Percentiles rank a stretch among this genome's conserved stretches.
phyloP scores from a whole-genome alignment of 2,329 filamentous ascomycete species.

The Trichocomaceae sp. region DNA sequence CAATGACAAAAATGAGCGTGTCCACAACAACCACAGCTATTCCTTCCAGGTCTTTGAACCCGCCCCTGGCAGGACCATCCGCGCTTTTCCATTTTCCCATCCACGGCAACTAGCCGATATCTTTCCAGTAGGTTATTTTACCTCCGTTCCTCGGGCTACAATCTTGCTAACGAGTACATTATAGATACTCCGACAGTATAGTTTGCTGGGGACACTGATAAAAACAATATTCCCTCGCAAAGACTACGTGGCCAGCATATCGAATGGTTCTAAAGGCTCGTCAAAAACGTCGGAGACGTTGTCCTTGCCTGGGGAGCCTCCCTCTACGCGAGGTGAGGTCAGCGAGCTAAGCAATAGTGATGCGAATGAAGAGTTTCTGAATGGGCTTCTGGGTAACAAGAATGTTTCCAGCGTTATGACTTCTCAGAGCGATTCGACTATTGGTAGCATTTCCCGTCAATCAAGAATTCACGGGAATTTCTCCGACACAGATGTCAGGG shows the following conservation, averaged over 20 bases:
- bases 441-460: not conserved
- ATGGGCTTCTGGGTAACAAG: slow-evolving; percentile 41
- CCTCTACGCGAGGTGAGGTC: slow-evolving; percentile 16
- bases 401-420: not conserved
- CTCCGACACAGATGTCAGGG: slow-evolving; percentile 22
- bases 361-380: slow-evolving; percentile 47
- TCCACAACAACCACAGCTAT: slow-evolving; percentile 35
- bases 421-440: not conserved
- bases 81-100: slow-evolving; percentile 40
- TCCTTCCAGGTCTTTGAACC: slow-evolving; percentile 39
- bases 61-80: slow-evolving; percentile 34
- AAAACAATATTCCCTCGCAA: slow-evolving; percentile 27
- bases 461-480: not conserved
- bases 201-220: slow-evolving; percentile 35
- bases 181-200: slow-evolving; percentile 42
- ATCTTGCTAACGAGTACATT: slow-evolving; percentile 6
- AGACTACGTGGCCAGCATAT: not conserved
- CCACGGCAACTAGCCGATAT: slow-evolving; percentile 40
- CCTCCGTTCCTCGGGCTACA: not conserved
- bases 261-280: slow-evolving; percentile 8
- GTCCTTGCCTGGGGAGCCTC: slow-evolving; percentile 12
- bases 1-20: slow-evolving; percentile 24
- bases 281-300: slow-evolving; percentile 6
- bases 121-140: slow-evolving; percentile 30
- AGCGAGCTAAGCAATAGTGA: slow-evolving; percentile 37